Evolutionary conservation across 2,329 filamentous ascomycete species (phyloP), one percentile per base, ranked within the genome.

Genomic region (Phaeoacremonium minimum): DNA sequence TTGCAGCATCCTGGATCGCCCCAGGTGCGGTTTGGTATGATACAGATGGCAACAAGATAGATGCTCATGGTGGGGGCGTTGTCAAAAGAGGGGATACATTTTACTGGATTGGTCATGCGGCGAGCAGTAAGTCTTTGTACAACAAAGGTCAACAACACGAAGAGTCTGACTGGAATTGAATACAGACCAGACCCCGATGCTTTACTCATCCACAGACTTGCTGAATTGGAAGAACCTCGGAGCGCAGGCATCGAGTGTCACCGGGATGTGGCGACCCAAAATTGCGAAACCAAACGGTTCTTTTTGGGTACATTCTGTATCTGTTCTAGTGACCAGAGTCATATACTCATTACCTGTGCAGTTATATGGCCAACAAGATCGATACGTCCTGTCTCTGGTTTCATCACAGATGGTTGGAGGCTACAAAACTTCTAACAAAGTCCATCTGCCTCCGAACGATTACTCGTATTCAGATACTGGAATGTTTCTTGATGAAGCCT

Each of bases 391-490:
- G 35, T 56, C 60, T 4, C 49, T 65, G 1, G 52, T 53, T 30
- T 61, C 58, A 4, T 35, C 48, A 6, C 36, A 51, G 7, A 51
- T 59, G 33, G 42, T 50, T 15, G 55, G 56, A 1, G 53, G 52
- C 4, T 64, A 64, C 29, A 38, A 35, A 6, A 46, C 56, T 22
- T 48, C 50, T 3, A 47, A 50, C 8, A 61, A 60, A 35, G 56
- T 61, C 2, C 46, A 54, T 16, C 48, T 65, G 2, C 62, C 61
- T 4, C 61, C 61, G 12, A 55, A 52, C 33, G 46, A 48, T 29
- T 64, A 63, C 44, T 52, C 54, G 2, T 64, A 64, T 37, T 60
- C 56, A 2, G 61, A 64, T 33, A 63, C 60, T 6, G 62, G 61
- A 7, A 64, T 66, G 56, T 65, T 63, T 37, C 40, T 48, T 11